phyloP scores from a whole-genome alignment of 768 basidiomycete genomes.

The Tylopilus plumbeoviolaceoides region DNA sequence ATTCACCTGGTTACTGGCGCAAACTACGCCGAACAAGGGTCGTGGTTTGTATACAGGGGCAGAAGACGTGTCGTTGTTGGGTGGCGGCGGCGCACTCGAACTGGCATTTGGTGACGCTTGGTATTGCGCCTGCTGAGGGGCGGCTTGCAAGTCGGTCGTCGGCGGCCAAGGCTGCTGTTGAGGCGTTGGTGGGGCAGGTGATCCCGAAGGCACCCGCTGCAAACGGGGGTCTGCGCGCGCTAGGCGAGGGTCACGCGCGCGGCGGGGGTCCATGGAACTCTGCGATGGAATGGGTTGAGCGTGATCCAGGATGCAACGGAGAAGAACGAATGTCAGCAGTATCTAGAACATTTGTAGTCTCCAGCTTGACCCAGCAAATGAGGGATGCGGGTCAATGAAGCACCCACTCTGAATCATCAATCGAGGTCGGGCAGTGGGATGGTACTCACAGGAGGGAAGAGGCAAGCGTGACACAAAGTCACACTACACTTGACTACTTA shows the following conservation, averaged over 20 bases:
- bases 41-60: slow-evolving; percentile 51
- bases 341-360: slow-evolving; percentile 86
- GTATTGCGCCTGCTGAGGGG: slow-evolving; percentile 17
- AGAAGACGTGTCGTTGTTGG: slow-evolving; percentile 8
- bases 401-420: slow-evolving; percentile 95
- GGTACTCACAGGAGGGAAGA: slow-evolving; percentile 19
- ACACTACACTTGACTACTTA: neutral
- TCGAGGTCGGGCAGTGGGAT: slow-evolving; percentile 2
- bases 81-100: neutral
- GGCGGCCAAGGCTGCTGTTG: slow-evolving; percentile 26
- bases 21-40: slow-evolving; percentile 95
- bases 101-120: slow-evolving; percentile 11
- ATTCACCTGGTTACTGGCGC: slow-evolving; percentile 93
- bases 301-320: slow-evolving; percentile 9
- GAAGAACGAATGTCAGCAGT: slow-evolving; percentile 70
- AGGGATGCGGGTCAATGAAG: slow-evolving; percentile 61
- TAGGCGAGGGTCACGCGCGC: slow-evolving; percentile 77
- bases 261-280: slow-evolving; percentile 67
- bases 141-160: slow-evolving; percentile 8
- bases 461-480: slow-evolving; percentile 15
- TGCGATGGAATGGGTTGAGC: slow-evolving; percentile 13
- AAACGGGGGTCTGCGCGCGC: slow-evolving; percentile 65
- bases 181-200: slow-evolving; percentile 29
- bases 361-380: slow-evolving; percentile 58
- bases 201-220: slow-evolving; percentile 43